Conservation (phyloP, 2,329 filamentous ascomycete genomes). For the Xylogone sp. region DNA sequence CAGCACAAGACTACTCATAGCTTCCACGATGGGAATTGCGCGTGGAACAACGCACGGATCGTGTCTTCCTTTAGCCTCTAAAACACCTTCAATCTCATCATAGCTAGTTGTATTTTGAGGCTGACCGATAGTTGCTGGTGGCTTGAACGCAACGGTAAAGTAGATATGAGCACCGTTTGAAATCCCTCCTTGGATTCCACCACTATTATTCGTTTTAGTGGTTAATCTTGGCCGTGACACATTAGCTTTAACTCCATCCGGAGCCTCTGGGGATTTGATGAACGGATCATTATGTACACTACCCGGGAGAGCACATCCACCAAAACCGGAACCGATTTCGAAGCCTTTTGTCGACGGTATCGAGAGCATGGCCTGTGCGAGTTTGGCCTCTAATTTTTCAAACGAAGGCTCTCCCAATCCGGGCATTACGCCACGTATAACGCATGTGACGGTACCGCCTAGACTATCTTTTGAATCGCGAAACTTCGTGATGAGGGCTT, state of each 20-base stretch:
- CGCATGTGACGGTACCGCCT: conserved; percentile 90
- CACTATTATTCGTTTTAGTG: conserved; percentile 92
- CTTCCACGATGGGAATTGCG: conserved; percentile 35
- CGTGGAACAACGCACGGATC: conserved; percentile 78
- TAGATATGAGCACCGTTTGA: conserved; percentile 91
- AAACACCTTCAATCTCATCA: conserved; percentile 62
- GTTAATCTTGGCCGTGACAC: conserved; percentile 60
- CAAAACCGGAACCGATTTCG: conserved; percentile 91
- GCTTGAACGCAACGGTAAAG: conserved; percentile 94
- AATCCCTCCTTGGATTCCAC: conserved; percentile 93
- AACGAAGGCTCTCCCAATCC: conserved; percentile 93
- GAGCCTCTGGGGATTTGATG: conserved; percentile 45
- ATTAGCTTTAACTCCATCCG: conserved; percentile 40
- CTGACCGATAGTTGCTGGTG: conserved; percentile 87
- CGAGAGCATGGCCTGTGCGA: conserved; percentile 90
- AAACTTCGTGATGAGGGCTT: conserved; percentile 71
- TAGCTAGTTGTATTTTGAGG: conserved; percentile 82
- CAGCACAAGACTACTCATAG: no score
- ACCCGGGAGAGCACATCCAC: conserved; percentile 78
- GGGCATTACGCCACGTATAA: conserved; percentile 79
- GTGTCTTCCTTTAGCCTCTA: conserved; percentile 90
- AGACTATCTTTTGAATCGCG: conserved; percentile 81
- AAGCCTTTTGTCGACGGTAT: conserved; percentile 96
- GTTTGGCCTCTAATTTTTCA: conserved; percentile 88
- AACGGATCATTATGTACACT: conserved; percentile 90